phyloP scores from a whole-genome alignment of 306 rosid species.

The Hippophae rhamnoides region DNA sequence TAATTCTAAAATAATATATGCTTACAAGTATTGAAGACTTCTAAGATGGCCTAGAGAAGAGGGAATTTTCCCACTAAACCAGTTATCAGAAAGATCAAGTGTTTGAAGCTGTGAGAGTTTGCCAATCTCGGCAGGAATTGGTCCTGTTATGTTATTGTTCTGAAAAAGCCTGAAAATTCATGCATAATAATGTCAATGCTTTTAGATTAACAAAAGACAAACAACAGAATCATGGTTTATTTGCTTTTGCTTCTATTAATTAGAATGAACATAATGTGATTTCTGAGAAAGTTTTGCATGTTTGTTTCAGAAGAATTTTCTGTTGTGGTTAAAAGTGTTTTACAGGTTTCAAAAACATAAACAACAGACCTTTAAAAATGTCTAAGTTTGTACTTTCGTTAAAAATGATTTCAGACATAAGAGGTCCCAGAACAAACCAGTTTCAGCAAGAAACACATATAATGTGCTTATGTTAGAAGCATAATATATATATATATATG shows the following conservation, averaged over 20 bases:
- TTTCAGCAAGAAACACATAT: too few species aligned
- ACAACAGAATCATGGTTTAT: slow-evolving; percentile 12
- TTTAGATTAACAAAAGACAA: slow-evolving; percentile 5
- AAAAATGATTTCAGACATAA: too few species aligned
- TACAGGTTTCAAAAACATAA: too few species aligned
- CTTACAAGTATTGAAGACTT: slow-evolving; percentile 84
- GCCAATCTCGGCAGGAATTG: slow-evolving; percentile 68
- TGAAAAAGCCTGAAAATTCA: slow-evolving; percentile 59
- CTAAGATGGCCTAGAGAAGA: slow-evolving; percentile 54
- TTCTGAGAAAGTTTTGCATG: too few species aligned
- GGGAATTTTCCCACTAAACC: slow-evolving; percentile 66
- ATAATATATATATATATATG: too few species aligned
- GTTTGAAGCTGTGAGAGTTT: slow-evolving; percentile 77
- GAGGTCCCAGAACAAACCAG: too few species aligned
- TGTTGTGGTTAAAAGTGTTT: too few species aligned
- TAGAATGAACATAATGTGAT: too few species aligned
- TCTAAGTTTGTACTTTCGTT: too few species aligned
- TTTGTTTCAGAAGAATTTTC: too few species aligned
- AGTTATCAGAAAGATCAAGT: slow-evolving; percentile 80
- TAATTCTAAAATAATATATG: slow-evolving; percentile 8
- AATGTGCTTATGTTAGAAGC: too few species aligned
- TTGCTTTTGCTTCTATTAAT: neutral
- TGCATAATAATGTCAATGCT: slow-evolving; percentile 12
- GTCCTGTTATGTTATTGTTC: slow-evolving; percentile 82
- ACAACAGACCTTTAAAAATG: too few species aligned